Evolutionary conservation across 1,284 basidiomycete species (phyloP), one percentile per base, ranked within the genome.

Genomic region (Irpex rosettiformis): DNA sequence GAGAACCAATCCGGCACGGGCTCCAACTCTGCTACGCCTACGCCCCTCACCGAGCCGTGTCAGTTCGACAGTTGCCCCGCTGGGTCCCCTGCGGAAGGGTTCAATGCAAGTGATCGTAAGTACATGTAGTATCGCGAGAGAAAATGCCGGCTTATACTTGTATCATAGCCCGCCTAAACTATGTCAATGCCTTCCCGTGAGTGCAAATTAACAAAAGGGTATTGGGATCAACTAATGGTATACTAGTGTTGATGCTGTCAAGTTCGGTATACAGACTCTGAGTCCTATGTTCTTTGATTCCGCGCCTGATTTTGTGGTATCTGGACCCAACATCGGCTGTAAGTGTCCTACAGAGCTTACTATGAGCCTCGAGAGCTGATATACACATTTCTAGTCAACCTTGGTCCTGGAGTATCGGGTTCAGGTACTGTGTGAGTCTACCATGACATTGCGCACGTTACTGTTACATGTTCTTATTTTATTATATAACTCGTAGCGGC

Each of bases 301-400:
- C n/a, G 59, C 61, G 24, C 82, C 82, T 0, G 81, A 83, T 56
- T 72, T 85, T 33, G 75, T 83, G 3, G 72, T 85, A 10, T 75
- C 76, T 57, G 81, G 80, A 1, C 74, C 76, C 1, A 82, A 83
- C 63, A 72, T 81, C 13, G 79, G 79, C 56, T 74, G 77, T 78
- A 59, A 25, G 45, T 11, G 22, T 13, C 8, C 10, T n/a, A 4
- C 21, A 13, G n/a, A n/a, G 21, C 49, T 29, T 16, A 3, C 30
- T 8, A 27, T 22, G 22, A 13, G 37, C 27, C 3, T 13, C 8
- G 8, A 3, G 11, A 40, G 3, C 24, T 48, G 6, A 37, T 11
- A 13, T n/a, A 30, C 45, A 22, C 45, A 13, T 28, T 33, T 18
- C 43, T 18, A 79, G 78, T 68, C 57, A 79, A 79, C 62, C 65